A percentile compares a stretch with the other conserved stretches of the same genome.
Evolutionary conservation across 768 basidiomycete genomes (phyloP).

Genomic region (Sporobolomyces pararoseus): DNA sequence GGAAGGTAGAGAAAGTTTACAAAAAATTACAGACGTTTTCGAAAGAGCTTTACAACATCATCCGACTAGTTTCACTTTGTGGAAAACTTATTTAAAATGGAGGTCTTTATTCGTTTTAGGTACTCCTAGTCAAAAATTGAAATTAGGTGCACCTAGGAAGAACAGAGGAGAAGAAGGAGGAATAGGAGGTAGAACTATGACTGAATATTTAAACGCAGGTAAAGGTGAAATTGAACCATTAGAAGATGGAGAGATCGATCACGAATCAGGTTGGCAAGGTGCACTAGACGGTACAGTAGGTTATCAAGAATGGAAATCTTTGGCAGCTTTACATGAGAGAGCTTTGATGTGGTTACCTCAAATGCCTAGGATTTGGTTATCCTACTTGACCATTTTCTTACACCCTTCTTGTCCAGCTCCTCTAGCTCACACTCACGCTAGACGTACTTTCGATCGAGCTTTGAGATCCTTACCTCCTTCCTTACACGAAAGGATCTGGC

Average conservation of each 20-base stretch:
- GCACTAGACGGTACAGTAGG: constrained; percentile 85
- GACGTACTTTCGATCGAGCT: constrained; percentile 89
- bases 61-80: constrained; percentile 85
- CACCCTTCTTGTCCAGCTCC: constrained; percentile 83
- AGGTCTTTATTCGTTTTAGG: constrained; percentile 84
- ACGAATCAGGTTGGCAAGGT: constrained; percentile 61
- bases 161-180: constrained; percentile 66
- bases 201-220: constrained; percentile 38
- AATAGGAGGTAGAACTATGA: constrained; percentile 34
- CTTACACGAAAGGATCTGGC: constrained; percentile 86
- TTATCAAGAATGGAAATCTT: constrained; percentile 89
- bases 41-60: constrained; percentile 85
- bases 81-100: constrained; percentile 85
- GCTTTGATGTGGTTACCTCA: constrained; percentile 91
- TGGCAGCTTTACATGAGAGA: constrained; percentile 84
- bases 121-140: constrained; percentile 55
- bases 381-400: constrained; percentile 83
- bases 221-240: constrained; percentile 48
- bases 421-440: constrained; percentile 82
- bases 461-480: constrained; percentile 89
- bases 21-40: constrained; percentile 84
- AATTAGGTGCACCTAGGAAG: constrained; percentile 80
- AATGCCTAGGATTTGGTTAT: constrained; percentile 90
- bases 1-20: constrained; percentile 68
- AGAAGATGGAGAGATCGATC: constrained; percentile 40